Evolutionary conservation across 805 yeast species (phyloP), one percentile per base, ranked within the genome.

Genomic region (Cyberlindnera maclurae): DNA sequence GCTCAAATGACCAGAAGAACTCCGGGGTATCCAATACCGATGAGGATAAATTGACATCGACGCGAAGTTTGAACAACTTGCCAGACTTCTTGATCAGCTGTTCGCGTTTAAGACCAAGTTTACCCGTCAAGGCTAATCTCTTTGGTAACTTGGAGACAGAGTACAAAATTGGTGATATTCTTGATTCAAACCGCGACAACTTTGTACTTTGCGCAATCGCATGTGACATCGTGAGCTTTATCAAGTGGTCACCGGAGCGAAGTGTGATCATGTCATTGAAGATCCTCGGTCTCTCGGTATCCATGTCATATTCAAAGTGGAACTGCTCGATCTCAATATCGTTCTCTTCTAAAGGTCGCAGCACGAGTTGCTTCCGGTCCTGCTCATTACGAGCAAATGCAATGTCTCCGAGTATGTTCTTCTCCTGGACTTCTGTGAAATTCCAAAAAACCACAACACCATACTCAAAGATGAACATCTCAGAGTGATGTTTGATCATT

Each of bases 401-500:
- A 46, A 93, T 67, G 55, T 93, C 98, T 1, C 97, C 97, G 39
- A 93, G 69, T 15, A 93, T 77, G 52, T 90, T 93, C 64, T 88
- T 88, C 54, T 93, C 98, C 55, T 93, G 96, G 7, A 75, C 68
- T 55, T 88, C 96, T 3, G 90, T 78, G 51, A 93, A 88, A 55
- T 93, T 93, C 98, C 98, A 93, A 54, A 93, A 89, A 15, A 93
- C 97, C n/a, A 93, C 87, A 12, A 90, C 95, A 15, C 98, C 98
- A 57, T 93, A 93, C 38, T 77, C 79, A 57, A 90, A 78, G 12
- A 93, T 74, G 54, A 93, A 93, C 68, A 93, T 72, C 54, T 90
- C 97, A 0, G 96, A 90, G 56, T 80, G 85, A 33, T 59, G 60
- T 37, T 55, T 50, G n/a, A 50, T 51, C 54, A 41, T 47, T 15